Percentiles rank a stretch among this genome's conserved stretches.
phyloP scores from a whole-genome alignment of 495 filamentous ascomycete species.

The Neurospora sp. region DNA sequence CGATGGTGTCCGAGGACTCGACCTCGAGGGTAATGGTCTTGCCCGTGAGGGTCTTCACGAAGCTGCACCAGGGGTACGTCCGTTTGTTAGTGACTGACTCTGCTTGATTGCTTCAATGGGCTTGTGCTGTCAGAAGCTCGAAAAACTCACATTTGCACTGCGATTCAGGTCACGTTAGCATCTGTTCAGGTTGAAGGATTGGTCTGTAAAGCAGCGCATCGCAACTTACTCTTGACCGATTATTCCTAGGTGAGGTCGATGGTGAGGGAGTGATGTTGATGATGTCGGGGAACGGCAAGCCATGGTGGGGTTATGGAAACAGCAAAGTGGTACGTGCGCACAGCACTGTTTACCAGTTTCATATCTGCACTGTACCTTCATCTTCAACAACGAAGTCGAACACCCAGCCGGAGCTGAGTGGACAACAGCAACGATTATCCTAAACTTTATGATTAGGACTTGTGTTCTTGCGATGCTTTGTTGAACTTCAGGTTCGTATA shows the following conservation, averaged over 20 bases:
- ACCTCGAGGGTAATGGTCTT: constrained; percentile 99
- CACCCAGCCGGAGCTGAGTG: too few relatives aligned
- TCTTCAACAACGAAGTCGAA: background rate
- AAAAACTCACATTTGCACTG: constrained; percentile 70
- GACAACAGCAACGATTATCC: too few relatives aligned
- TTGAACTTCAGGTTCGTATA: too few relatives aligned
- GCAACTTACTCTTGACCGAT: constrained; percentile 31
- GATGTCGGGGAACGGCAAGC: constrained; percentile 16
- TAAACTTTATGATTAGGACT: too few relatives aligned
- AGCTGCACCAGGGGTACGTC: constrained; percentile 47
- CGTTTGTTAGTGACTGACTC: constrained; percentile 20
- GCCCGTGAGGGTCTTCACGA: constrained; percentile 95
- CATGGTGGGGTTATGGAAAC: constrained; percentile 19
- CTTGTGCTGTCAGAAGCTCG: constrained; percentile 3
- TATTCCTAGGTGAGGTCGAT: constrained; percentile 17
- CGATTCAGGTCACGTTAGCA: constrained; percentile 20
- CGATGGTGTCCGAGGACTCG: constrained; percentile 97
- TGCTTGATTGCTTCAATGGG: background rate
- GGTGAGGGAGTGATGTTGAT: constrained; percentile 10
- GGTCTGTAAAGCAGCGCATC: background rate
- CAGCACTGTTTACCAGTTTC: background rate
- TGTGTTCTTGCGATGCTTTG: background rate
- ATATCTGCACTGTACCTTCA: background rate
- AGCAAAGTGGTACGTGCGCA: background rate
- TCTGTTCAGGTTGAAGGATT: background rate